These are phyloP conservation scores for Cardiospermum halicacabum DNA, from an alignment of 345 rosid species.

Conservation along the genomic window DNA sequence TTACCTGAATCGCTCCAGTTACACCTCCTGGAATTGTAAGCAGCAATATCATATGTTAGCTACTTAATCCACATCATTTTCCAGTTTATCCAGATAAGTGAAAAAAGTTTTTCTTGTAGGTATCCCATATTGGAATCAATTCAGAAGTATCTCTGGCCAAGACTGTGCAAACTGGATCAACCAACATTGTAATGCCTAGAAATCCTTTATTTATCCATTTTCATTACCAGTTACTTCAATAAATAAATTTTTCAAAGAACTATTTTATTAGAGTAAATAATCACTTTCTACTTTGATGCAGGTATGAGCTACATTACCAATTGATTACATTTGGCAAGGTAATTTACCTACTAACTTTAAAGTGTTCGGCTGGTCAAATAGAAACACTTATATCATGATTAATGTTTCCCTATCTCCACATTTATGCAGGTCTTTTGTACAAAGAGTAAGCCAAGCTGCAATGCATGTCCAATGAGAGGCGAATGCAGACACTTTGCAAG, in stretches of 20 bases:
- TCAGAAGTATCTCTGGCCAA: conserved; percentile 95
- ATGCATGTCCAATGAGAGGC: conserved; percentile 96
- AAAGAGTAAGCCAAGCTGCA: conserved; percentile 86
- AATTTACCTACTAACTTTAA: conserved; percentile 12
- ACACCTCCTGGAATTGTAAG: conserved; percentile 91
- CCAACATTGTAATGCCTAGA: conserved; percentile 57
- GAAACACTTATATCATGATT: conserved; percentile 4
- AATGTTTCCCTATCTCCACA: conserved; percentile 18
- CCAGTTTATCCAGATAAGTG: conserved; percentile 15
- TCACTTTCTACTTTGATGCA: conserved; percentile 27
- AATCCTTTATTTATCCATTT: conserved; percentile 10
- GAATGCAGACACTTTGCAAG: conserved; percentile 98
- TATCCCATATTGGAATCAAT: conserved; percentile 85
- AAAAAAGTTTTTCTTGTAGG: conserved; percentile 35
- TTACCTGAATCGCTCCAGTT: conserved; percentile 89
- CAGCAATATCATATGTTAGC: conserved; percentile 17
- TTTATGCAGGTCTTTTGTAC: conserved; percentile 89
- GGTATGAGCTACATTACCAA: conserved; percentile 95
- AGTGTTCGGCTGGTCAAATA: conserved; percentile 5
- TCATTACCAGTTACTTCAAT: background rate
- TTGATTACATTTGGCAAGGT: conserved; percentile 98
- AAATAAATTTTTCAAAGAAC: background rate
- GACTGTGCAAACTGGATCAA: conserved; percentile 93
- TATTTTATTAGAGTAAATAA: conserved; percentile 12
- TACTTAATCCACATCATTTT: conserved; percentile 2